Evolutionary conservation across 2,329 filamentous ascomycete species (phyloP).

Genomic region (Sarocladium kiliense): DNA sequence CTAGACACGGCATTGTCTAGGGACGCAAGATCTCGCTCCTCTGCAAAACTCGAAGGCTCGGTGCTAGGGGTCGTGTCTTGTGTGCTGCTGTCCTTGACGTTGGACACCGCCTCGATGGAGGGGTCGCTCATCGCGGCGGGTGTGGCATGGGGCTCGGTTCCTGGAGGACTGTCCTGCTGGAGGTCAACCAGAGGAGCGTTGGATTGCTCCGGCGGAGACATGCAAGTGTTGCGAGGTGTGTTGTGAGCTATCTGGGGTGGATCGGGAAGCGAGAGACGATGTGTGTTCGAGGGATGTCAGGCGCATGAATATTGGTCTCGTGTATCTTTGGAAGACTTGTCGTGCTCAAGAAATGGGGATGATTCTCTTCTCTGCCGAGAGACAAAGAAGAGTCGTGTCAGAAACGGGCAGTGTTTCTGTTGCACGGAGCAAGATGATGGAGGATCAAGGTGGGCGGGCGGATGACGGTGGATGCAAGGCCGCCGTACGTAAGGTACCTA

Average conservation of each 20-base stretch:
- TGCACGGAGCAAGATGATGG: not conserved
- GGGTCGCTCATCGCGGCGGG: conserved; percentile 17
- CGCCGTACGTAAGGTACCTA: no score
- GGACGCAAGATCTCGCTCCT: not conserved
- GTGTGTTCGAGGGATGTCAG: not conserved
- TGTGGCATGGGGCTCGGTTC: conserved; percentile 21
- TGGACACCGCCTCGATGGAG: conserved; percentile 17
- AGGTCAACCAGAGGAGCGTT: conserved; percentile 12
- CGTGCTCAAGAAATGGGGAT: not conserved
- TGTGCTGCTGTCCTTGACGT: not conserved
- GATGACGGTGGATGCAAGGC: conserved; percentile 3
- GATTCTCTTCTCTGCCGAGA: not conserved
- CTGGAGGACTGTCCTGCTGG: conserved; percentile 13
- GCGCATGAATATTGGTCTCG: not conserved
- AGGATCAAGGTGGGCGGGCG: not conserved
- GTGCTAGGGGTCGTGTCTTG: not conserved
- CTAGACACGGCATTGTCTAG: not conserved
- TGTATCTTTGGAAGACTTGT: no score
- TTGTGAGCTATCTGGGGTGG: not conserved
- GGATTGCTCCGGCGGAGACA: conserved; percentile 30
- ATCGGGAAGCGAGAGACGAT: not conserved
- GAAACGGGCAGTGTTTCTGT: not conserved
- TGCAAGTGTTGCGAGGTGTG: conserved; percentile 18
- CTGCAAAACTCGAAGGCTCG: not conserved
- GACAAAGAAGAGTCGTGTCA: not conserved